Conservation (phyloP, 2,329 filamentous ascomycete species). For the Cordyceps farinosa region DNA sequence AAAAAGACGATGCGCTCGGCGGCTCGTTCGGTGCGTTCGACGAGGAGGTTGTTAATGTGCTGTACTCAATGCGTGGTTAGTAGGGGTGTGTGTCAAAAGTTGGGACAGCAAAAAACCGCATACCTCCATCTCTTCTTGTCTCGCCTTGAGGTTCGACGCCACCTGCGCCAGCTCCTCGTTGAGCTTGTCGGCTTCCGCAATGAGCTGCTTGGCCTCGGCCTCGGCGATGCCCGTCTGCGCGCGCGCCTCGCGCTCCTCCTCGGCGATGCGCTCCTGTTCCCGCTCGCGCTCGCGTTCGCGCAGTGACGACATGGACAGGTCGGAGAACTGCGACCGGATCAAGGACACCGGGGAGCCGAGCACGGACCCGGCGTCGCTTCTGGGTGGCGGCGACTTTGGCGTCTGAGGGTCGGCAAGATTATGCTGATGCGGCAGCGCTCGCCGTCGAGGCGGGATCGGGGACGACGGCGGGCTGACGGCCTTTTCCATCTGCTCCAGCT, state of each 20-base stretch:
- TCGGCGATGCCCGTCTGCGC: constrained; percentile 30
- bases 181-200: constrained; percentile 39
- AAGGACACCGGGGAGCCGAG: constrained; percentile 36
- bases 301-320: constrained; percentile 36
- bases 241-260: constrained; percentile 26
- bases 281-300: constrained; percentile 17
- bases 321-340: constrained; percentile 38
- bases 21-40: constrained; percentile 54
- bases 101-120: constrained; percentile 24
- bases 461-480: constrained; percentile 19
- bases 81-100: constrained; percentile 19
- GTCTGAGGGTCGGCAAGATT: not conserved
- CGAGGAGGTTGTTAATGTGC: constrained; percentile 60
- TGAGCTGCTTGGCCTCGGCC: constrained; percentile 36
- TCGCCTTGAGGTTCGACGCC: constrained; percentile 47
- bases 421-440: not conserved
- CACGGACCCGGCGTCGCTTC: constrained; percentile 24
- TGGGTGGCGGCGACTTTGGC: constrained; percentile 19
- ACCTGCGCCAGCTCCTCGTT: constrained; percentile 48
- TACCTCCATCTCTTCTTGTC: constrained; percentile 58
- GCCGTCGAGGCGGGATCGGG: constrained; percentile 10
- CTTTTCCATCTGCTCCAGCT: constrained; percentile 38
- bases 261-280: constrained; percentile 24
- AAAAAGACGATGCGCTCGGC: constrained; percentile 57
- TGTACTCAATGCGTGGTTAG: constrained; percentile 31